A percentile compares a stretch with the other conserved stretches of the same genome.
Conservation (phyloP, 2,329 filamentous ascomycete species). For the Fusarium albosuccineum region DNA sequence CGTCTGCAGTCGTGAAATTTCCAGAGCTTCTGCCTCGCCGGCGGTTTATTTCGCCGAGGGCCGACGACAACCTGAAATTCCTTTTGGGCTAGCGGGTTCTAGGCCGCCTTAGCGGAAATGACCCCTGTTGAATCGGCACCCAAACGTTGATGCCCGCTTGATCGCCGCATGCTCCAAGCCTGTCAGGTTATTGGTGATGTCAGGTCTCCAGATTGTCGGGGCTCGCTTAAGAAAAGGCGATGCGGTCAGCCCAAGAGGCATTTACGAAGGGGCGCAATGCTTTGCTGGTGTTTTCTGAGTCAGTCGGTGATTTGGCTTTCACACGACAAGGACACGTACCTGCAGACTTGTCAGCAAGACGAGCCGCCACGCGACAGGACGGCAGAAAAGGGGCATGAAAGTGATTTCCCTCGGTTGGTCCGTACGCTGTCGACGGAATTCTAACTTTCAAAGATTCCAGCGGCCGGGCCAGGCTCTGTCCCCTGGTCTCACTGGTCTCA, state of each 20-base stretch:
- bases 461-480: conserved; percentile 11
- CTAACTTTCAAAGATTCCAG: conserved; percentile 9
- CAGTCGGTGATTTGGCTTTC: no score
- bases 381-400: conserved; percentile 1
- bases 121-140: conserved; percentile 26
- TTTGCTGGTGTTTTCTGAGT: no score
- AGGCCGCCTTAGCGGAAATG: conserved; percentile 9
- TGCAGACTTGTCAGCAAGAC: no score
- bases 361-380: background rate
- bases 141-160: conserved; percentile 26
- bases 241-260: conserved; percentile 3
- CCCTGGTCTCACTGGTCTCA: conserved; percentile 21
- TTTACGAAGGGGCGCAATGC: background rate
- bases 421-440: conserved; percentile 14
- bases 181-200: conserved; percentile 45
- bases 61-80: conserved; percentile 4
- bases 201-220: conserved; percentile 40
- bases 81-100: background rate
- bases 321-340: no score
- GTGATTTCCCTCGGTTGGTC: conserved; percentile 23
- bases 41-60: conserved; percentile 48
- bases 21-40: conserved; percentile 30
- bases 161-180: conserved; percentile 42
- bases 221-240: conserved; percentile 8
- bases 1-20: conserved; percentile 41